phyloP scores from a whole-genome alignment of 2,329 filamentous ascomycete species.

The Monosporascus sp. region DNA sequence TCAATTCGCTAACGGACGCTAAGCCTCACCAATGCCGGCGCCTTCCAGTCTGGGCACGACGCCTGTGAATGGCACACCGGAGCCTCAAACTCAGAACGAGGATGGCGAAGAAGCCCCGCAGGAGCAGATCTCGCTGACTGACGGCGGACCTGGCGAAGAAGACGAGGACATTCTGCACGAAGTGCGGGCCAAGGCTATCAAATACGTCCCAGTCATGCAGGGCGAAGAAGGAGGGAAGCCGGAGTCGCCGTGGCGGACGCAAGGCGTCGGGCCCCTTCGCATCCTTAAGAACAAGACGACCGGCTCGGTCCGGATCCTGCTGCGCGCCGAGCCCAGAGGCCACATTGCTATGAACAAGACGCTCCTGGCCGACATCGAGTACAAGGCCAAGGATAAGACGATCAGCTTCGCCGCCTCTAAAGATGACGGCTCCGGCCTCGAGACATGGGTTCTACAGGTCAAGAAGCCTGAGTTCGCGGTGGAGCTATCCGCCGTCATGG shows the following conservation, averaged over 20 bases:
- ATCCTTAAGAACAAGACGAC: slow-evolving; percentile 70
- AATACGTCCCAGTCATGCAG: slow-evolving; percentile 46
- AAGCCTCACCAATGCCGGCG: slow-evolving; percentile 41
- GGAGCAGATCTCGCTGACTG: slow-evolving; percentile 65
- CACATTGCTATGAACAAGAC: slow-evolving; percentile 67
- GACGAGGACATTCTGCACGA: slow-evolving; percentile 68
- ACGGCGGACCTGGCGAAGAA: slow-evolving; percentile 63
- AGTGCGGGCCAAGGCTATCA: slow-evolving; percentile 64
- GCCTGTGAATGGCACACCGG: slow-evolving; percentile 53
- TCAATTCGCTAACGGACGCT: slow-evolving; percentile 5
- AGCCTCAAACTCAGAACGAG: slow-evolving; percentile 45
- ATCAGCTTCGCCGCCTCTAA: slow-evolving; percentile 54
- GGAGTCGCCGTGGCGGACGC: slow-evolving; percentile 60
- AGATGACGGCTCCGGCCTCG: slow-evolving; percentile 53
- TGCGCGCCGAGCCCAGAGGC: slow-evolving; percentile 71
- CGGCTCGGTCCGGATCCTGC: slow-evolving; percentile 59
- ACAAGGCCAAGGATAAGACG: slow-evolving; percentile 57
- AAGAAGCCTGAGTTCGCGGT: slow-evolving; percentile 51
- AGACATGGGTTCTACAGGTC: slow-evolving; percentile 68
- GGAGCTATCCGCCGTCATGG: slow-evolving; percentile 45
- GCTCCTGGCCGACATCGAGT: slow-evolving; percentile 56
- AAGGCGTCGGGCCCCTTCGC: slow-evolving; percentile 67
- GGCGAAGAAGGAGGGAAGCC: slow-evolving; percentile 42
- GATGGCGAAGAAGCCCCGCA: slow-evolving; percentile 50
- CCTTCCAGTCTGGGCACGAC: slow-evolving; percentile 58